Base-by-base conservation (phyloP, 2,329 filamentous ascomycete species). In the Colletotrichum chrysophilum region DNA sequence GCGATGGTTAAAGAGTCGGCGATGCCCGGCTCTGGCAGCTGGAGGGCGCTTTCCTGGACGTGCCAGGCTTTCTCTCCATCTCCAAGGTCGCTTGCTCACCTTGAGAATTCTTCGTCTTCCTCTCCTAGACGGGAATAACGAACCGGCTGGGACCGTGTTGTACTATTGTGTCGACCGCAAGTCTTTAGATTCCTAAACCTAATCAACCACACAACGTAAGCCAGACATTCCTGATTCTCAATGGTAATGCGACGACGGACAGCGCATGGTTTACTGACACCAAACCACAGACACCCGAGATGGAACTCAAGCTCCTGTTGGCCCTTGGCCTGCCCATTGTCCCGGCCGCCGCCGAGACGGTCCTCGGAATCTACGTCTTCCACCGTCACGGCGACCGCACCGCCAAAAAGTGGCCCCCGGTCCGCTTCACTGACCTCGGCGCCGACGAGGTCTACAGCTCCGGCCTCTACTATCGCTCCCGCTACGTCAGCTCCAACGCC, bases 371-470 rank as follows among this genome's bases (percentile, higher is more conserved):
- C 61, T 97, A 96, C 84, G 92, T 98, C 85, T 98, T 97, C 88
- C 92, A 95, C 79, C 94, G 96, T 61, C 96, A 98, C 86, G 96
- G 96, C 74, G 96, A 98, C 84, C 92, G 96, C 71, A 96, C 95
- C 1, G 87, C 95, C 77, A 98, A 98, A 87, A 88, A 91, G 21
- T 92, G 91, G 77, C 88, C 92, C 61, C 94, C 94, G 14, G 92
- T 94, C 32, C 89, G 90, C 78, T 86, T 98, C 82, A 98, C 96
- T 14, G 89, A 93, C 75, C 89, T 98, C 67, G 96, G 96, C 36
- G 95, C 96, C 82, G 86, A 90, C 64, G 89, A 98, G 86, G 92
- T 96, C 79, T 93, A 92, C 84, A 87, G 89, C 62, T 93, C 94
- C 1, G 96, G 95, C 76, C 84, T 87, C 72, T 96, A 93, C 89